Evolutionary conservation across 805 yeast species (phyloP), one percentile per base, ranked within the genome.

Genomic region (Monosporozyma siamensis): DNA sequence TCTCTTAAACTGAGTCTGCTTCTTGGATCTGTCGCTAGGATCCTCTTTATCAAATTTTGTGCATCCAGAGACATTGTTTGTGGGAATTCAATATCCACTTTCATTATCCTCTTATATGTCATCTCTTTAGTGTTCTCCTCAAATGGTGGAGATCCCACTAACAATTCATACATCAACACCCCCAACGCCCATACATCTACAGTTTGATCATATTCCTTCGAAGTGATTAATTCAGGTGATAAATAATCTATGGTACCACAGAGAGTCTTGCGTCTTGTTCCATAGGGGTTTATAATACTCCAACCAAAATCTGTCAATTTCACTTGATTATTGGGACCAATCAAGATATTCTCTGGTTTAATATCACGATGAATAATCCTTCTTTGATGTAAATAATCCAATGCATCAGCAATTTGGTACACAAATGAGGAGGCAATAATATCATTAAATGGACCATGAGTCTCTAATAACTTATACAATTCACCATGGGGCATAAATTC

Each of bases 111-210:
- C 54, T 77, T 77, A 58, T 84, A 86, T 0, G 97, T 92, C 14
- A 80, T 74, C 46, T 80, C 82, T 41, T 82, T 80, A 47, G 82
- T 78, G 23, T 70, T 71, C 50, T 85, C 95, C 58, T 88, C 96
- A 59, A 90, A 90, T 0, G 97, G 97, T 0, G 98, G 96, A 38
- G 72, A 70, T 0, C 97, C 97, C 4, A 82, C 88, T 2, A 90
- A 64, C 40, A 92, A 73, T 60, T 90, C 98, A 56, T 82, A 90
- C 48, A 88, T 72, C 29, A 90, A 61, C 2, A 90, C 78, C 0
- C 98, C 98, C 42, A 90, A 66, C 1, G 97, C 86, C 98, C 98
- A 90, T 3, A 82, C 73, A 58, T 90, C 98, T 0, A 87, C 95
- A 40, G 71, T 71, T 41, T 71, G 72, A 52, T 83, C 90, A 53